Evolutionary conservation across 2,329 filamentous ascomycete genomes (phyloP), one percentile per base, ranked within the genome.

Genomic region (Ascosphaera aggregata): DNA sequence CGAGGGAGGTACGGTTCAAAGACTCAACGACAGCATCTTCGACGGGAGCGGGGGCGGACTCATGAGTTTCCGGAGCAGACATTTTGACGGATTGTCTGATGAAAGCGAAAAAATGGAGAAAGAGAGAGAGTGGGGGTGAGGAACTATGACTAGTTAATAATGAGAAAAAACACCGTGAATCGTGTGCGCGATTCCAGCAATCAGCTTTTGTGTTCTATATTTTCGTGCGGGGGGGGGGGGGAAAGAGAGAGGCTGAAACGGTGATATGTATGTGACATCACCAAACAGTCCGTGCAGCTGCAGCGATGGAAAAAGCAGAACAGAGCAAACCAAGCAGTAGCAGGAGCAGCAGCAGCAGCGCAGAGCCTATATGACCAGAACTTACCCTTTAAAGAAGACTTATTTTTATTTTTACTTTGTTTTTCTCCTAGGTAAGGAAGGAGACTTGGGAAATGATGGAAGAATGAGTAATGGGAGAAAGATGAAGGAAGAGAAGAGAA

Each of bases 1-100:
- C 66, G 47, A 80, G 56, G 55, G 74, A 73, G 44, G 80, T 61
- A 49, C 73, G 72, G 48, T 77, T 71, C 56, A 79, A 61, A 43
- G 62, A 57, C 40, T 79, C 72, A 44, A 60, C 52, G 45, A 78
- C 57, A 41, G 73, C 69, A 51, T 69, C 69, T 49, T 73, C 73
- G 49, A 69, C 73, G 51, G 66, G 50, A 45, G 68, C 53, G 40
- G 67, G 59, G 43, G 55, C 51, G 45, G 76, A 70, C 34, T 58
- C 56, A 49, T 56, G 59, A 47, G 57, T 50, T 54, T 79, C 74
- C 48, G 65, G 54, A 42, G 64, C 54, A 52, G 75, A 74, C 76
- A 80, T 80, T 46, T 46, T 54, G 18, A 20, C 9, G 9, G 18
- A 34, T 11, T 19, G 4, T 11, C 3, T n/a, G 20, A 24, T 2